These are phyloP conservation scores for Solioccasus polychromus DNA, from an alignment of 768 basidiomycete genomes.

Conservation along the genomic window DNA sequence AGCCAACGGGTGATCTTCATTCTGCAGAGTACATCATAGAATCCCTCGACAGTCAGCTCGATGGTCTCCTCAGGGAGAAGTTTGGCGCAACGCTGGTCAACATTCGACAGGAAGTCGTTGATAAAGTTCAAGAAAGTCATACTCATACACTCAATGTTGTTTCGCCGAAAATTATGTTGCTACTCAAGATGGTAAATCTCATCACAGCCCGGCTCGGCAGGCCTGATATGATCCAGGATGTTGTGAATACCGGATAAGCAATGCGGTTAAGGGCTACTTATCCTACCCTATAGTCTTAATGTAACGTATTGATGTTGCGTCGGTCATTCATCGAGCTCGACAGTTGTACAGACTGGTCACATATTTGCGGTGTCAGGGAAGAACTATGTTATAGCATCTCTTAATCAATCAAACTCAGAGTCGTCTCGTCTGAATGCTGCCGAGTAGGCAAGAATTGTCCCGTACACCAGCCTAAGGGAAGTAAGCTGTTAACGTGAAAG, in stretches of 20 bases:
- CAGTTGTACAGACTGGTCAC: constrained; percentile 13
- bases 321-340: constrained; percentile 5
- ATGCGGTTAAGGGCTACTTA: not conserved
- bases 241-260: constrained; percentile 3
- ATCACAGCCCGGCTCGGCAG: constrained; percentile 25
- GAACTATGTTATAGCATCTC: not conserved
- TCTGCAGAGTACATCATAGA: constrained; percentile 31
- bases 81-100: constrained; percentile 17
- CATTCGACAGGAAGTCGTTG: constrained; percentile 25
- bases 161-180: constrained; percentile 25
- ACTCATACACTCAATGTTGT: constrained; percentile 21
- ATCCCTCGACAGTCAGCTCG: constrained; percentile 23
- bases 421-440: constrained; percentile 79
- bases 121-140: constrained; percentile 21
- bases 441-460: constrained; percentile 85
- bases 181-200: constrained; percentile 31
- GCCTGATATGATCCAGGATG: constrained; percentile 11
- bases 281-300: not conserved
- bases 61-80: constrained; percentile 24
- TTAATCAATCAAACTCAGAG: constrained; percentile 68
- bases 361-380: constrained; percentile 11
- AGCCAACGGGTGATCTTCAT: constrained; percentile 16
- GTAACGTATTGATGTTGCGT: not conserved
- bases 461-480: constrained; percentile 69
- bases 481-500: not conserved